Conservation (phyloP, 257 asterid species). For the Rubia yunnanensis region DNA sequence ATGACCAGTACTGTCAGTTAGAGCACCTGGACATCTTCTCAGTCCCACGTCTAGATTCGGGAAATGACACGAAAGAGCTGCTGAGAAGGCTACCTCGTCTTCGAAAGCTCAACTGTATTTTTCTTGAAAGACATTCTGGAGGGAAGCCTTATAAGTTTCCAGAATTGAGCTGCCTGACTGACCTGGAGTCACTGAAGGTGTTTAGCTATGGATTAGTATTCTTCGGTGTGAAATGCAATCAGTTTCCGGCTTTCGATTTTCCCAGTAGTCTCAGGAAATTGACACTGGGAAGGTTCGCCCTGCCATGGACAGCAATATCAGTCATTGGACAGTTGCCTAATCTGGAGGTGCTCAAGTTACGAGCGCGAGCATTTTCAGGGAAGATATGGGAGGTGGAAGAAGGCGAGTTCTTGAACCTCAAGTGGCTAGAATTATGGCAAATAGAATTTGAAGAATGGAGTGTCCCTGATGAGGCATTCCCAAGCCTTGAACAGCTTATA, state of each 20-base stretch:
- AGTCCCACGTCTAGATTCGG: not conserved
- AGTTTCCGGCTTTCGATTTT: constrained; percentile 1
- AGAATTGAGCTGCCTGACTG: constrained; percentile 5
- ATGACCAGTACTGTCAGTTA: not conserved
- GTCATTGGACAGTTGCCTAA: constrained; percentile 1
- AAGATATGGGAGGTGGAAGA: not conserved
- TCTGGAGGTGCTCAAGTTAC: constrained; percentile 10
- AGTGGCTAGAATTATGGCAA: not conserved
- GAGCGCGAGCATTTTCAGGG: not conserved
- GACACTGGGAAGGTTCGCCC: not conserved
- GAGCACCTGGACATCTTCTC: constrained; percentile 3
- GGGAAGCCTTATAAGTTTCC: not conserved
- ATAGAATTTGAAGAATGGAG: constrained; percentile 5
- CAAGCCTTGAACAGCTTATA: constrained; percentile 10
- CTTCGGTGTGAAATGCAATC: not conserved
- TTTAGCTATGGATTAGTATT: not conserved
- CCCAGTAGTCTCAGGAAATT: constrained; percentile 11
- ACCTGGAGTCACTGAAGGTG: constrained; percentile 8
- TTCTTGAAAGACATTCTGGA: not conserved
- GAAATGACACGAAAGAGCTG: not conserved
- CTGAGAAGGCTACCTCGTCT: constrained; percentile 6
- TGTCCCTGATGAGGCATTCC: not conserved
- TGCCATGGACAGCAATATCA: constrained; percentile 10
- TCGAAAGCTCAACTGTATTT: constrained; percentile 7
- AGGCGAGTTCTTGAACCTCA: constrained; percentile 7